These are phyloP conservation scores for Cardiosporidium cionae DNA, from an alignment of 169 alveolate species.

Conservation along the genomic window DNA sequence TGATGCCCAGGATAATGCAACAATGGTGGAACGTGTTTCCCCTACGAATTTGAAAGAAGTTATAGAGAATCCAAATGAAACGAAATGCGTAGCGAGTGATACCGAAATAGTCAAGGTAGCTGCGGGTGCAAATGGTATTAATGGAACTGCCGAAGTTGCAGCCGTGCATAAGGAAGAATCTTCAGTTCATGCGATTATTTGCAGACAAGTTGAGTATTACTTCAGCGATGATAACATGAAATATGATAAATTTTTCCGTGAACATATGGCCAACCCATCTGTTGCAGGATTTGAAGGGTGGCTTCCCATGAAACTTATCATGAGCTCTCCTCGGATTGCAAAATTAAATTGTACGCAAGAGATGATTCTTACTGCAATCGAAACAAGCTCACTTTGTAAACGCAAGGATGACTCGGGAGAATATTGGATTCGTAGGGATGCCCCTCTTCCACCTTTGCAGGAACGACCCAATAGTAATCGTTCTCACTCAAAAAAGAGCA, in stretches of 20 bases:
- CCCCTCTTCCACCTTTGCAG: neutral
- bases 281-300: constrained; percentile 5
- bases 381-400: neutral
- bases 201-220: constrained; percentile 36
- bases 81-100: no score
- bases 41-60: no score
- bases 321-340: neutral
- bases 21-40: no score
- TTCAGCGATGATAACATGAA: constrained; percentile 37
- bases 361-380: neutral
- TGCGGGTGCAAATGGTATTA: no score
- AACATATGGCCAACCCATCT: constrained; percentile 25
- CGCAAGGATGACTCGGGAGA: neutral
- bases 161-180: no score
- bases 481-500: no score
- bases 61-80: no score
- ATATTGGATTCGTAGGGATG: neutral
- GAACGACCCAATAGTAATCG: neutral
- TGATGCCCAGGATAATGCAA: no score
- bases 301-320: neutral
- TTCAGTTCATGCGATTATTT: neutral
- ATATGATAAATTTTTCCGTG: constrained; percentile 34
- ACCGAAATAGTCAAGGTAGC: no score
- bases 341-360: neutral
- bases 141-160: no score